Percentiles rank a stretch among this genome's conserved stretches.
These are phyloP conservation scores for Dioszegia aurantiaca DNA, from an alignment of 768 basidiomycete genomes.

Conservation along the genomic window DNA sequence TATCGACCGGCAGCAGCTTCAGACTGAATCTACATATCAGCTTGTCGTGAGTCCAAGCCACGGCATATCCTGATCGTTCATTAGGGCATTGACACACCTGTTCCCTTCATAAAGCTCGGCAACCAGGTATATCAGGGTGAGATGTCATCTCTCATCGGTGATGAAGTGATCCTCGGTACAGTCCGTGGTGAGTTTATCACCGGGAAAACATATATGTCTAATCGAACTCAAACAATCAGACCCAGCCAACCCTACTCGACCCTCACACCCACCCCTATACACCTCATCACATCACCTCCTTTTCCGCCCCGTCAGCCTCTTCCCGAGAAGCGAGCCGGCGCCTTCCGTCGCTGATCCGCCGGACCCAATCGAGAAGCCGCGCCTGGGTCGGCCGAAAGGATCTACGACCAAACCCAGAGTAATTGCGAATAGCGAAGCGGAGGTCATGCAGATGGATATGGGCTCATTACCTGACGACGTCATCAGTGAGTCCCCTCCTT, in stretches of 20 bases:
- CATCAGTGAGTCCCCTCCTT: neutral
- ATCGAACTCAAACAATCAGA: too few species aligned
- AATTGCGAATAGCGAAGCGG: constrained; percentile 2
- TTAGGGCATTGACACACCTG: constrained; percentile 59
- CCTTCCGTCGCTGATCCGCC: neutral
- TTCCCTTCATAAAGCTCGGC: constrained; percentile 60
- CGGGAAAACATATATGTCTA: neutral
- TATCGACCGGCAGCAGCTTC: constrained; percentile 34
- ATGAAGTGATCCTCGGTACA: constrained; percentile 43
- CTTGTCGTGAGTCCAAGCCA: constrained; percentile 31
- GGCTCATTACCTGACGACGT: constrained; percentile 9
- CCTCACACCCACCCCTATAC: constrained; percentile 36
- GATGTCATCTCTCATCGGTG: constrained; percentile 34
- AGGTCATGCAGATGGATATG: neutral
- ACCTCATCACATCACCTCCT: constrained; percentile 24
- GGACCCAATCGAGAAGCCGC: neutral
- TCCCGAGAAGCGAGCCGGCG: neutral
- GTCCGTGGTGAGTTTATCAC: constrained; percentile 24
- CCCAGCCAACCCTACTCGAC: constrained; percentile 29
- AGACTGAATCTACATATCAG: constrained; percentile 47
- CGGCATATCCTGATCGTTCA: constrained; percentile 14
- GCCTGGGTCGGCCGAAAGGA: constrained; percentile 3
- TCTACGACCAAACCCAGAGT: neutral
- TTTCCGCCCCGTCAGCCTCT: constrained; percentile 23
- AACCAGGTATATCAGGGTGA: constrained; percentile 40